A percentile compares a stretch with the other conserved stretches of the same genome.
phyloP scores from a whole-genome alignment of 352 stramenopile genomes.

The Globisporangium cederbergense region DNA sequence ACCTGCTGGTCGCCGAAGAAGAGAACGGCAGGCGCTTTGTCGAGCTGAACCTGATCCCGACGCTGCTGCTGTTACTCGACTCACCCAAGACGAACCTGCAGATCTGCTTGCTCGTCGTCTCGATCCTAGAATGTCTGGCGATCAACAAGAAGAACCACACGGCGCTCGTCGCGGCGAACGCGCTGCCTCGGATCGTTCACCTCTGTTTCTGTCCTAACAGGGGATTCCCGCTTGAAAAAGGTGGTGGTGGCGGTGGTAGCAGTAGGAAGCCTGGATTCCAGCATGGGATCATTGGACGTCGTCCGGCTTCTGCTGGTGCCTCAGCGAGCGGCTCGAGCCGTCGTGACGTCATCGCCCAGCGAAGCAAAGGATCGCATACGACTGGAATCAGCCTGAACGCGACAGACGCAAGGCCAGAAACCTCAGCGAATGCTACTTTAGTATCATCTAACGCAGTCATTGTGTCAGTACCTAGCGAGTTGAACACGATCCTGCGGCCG shows the following conservation, averaged over 20 bases:
- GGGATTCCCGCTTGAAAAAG: not conserved
- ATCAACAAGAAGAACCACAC: constrained; percentile 48
- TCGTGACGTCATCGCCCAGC: constrained; percentile 6
- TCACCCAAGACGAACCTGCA: constrained; percentile 29
- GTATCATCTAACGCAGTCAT: not conserved
- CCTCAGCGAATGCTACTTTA: not conserved
- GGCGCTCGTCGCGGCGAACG: constrained; percentile 42
- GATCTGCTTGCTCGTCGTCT: constrained; percentile 48
- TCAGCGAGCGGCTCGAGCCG: not conserved
- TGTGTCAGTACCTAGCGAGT: constrained; percentile 17
- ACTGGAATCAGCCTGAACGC: not conserved
- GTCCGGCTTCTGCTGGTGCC: constrained; percentile 1
- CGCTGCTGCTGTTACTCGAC: constrained; percentile 50
- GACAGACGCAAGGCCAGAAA: not conserved
- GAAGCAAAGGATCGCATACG: not conserved
- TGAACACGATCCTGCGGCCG: constrained; percentile 31
- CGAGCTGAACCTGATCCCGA: constrained; percentile 48
- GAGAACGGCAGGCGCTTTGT: constrained; percentile 59
- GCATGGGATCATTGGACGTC: not conserved
- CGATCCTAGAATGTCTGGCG: constrained; percentile 54
- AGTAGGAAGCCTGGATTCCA: not conserved
- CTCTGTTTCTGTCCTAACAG: constrained; percentile 38
- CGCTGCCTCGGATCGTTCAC: constrained; percentile 45
- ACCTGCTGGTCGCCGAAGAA: constrained; percentile 49
- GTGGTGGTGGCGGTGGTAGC: not conserved